Evolutionary conservation across 352 stramenopile genomes (phyloP).

Genomic region (Plasmopara halstedii): DNA sequence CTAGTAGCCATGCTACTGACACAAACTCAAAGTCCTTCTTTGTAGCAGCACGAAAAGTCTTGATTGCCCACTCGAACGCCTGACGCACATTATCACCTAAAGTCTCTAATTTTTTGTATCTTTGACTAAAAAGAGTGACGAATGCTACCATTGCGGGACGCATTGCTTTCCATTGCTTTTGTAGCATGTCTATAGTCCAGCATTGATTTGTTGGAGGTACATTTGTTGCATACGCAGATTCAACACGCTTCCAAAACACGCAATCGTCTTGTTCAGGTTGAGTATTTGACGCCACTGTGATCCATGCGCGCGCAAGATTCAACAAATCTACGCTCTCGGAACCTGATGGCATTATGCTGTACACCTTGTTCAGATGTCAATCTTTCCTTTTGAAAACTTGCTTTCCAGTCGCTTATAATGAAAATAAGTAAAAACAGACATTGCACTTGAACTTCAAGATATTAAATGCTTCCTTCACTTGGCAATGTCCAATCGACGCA

Average conservation of each 20-base stretch:
- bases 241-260: not conserved
- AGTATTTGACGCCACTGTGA: not conserved
- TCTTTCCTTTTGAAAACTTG: too few relatives aligned
- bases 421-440: too few relatives aligned
- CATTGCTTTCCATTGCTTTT: not conserved
- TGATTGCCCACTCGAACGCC: constrained; percentile 1
- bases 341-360: not conserved
- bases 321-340: not conserved
- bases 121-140: constrained; percentile 1
- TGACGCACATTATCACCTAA: not conserved
- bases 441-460: too few relatives aligned
- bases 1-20: not conserved
- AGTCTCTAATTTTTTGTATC: not conserved
- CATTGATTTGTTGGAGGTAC: not conserved
- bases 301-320: constrained; percentile 5
- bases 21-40: constrained; percentile 7
- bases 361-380: too few relatives aligned
- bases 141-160: not conserved
- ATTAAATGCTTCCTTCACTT: too few relatives aligned
- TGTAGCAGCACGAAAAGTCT: not conserved
- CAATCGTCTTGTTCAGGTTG: not conserved
- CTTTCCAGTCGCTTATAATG: too few relatives aligned
- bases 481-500: too few relatives aligned
- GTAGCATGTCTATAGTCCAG: not conserved
- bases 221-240: not conserved